Base-by-base conservation (phyloP, 352 stramenopile species). In the Pythium monospermum region DNA sequence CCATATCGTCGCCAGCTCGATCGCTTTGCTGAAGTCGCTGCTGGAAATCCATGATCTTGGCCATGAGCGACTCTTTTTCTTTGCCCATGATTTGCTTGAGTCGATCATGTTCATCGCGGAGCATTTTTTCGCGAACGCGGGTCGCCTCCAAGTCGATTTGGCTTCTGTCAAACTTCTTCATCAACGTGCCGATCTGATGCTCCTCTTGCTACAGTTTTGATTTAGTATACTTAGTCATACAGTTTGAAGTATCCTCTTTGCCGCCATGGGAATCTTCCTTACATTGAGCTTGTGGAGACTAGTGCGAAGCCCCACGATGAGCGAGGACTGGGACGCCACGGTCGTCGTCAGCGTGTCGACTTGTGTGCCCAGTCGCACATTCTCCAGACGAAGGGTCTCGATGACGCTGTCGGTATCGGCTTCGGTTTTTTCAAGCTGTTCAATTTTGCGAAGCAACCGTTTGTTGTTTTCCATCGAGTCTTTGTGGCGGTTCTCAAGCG, bases 391-490 rank as follows among this genome's bases (percentile, higher is more conserved):
- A 11, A 85, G 58, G 38, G 43, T 43, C 2, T 62, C 44, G 22
- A 83, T 66, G 33, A 75, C 49, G 0, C 42, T 27, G 3, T 69
- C 58, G n/a, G 61, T 54, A 46, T 87, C 69, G 3, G 49, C 61
- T 32, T 87, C 65, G 1, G 49, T 64, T 12, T 79, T 76, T 54
- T 87, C 73, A 13, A 85, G 56, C 26, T 80, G 69, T 39, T 87
- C 64, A 26, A 89, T 87, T 53, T 73, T 83, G 2, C 27, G 32
- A n/a, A 89, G 38, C 2, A 89, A 62, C n/a, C 71, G 76, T 40
- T 84, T 85, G 64, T 83, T 87, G 54, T 87, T 89, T 19, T 79
- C 71, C 42, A 69, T 63, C 43, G 83, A 49, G 37, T 87, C 75
- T 30, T 72, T 67, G 27, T 66, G 83, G 3, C 69, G 64, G 36